phyloP scores from a whole-genome alignment of 176 grass and related monocot genomes.

The Cymbopogon citratus region DNA sequence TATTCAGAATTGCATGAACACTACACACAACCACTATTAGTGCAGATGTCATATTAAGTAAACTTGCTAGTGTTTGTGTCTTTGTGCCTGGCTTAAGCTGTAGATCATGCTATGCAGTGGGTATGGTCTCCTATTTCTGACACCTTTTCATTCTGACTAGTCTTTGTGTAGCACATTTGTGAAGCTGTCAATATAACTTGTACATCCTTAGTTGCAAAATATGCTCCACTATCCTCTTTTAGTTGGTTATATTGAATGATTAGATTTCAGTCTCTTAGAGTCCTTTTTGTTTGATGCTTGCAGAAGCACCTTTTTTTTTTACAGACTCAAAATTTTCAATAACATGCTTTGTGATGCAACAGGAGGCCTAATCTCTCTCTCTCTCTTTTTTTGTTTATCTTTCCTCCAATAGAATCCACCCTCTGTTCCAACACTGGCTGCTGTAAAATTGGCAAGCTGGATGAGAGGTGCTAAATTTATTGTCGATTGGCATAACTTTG shows the following conservation, averaged over 20 bases:
- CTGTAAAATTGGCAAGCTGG: conserved; percentile 85
- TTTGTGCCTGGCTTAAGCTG: background rate
- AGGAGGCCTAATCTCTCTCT: background rate
- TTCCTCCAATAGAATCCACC: conserved; percentile 78
- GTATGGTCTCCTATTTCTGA: background rate
- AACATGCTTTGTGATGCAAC: background rate
- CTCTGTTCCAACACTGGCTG: conserved; percentile 88
- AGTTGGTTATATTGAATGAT: background rate
- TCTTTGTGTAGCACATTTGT: background rate
- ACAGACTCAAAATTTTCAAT: background rate
- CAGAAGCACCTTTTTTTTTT: too few relatives aligned
- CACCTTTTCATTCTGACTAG: background rate
- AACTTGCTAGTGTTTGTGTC: background rate
- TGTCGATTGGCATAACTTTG: conserved; percentile 98
- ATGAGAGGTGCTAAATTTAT: conserved; percentile 81
- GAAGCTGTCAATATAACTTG: background rate
- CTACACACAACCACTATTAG: background rate
- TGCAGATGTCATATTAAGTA: background rate
- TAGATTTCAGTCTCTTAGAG: background rate
- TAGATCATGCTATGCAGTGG: background rate
- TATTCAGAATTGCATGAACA: background rate
- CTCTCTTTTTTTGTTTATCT: conserved; percentile 13
- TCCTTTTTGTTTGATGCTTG: background rate
- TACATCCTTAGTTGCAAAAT: background rate
- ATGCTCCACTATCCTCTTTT: background rate